Conservation (phyloP, 345 rosid genomes). For the Clarkia xantiana region DNA sequence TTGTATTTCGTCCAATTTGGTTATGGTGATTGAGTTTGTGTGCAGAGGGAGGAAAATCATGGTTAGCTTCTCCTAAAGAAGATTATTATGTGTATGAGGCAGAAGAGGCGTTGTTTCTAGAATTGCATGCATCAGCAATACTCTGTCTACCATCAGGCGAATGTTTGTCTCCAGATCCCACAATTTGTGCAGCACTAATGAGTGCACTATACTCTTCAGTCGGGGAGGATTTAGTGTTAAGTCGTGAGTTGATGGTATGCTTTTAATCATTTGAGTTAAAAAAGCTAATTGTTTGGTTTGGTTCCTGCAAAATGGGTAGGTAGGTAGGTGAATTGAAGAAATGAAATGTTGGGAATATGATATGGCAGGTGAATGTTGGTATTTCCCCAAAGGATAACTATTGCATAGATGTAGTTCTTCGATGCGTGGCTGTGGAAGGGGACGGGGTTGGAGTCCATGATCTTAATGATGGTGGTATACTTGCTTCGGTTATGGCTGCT, state of each 20-base stretch:
- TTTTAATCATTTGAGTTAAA: background rate
- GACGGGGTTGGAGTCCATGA: constrained; percentile 67
- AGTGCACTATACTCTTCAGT: constrained; percentile 83
- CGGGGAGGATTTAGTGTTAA: constrained; percentile 64
- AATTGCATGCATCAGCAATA: constrained; percentile 78
- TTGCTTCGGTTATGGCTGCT: constrained; percentile 70
- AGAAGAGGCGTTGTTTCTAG: constrained; percentile 45
- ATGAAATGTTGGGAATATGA: background rate
- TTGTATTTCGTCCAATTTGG: no score
- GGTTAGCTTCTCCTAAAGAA: constrained; percentile 59
- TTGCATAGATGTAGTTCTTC: constrained; percentile 74
- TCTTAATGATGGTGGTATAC: constrained; percentile 64
- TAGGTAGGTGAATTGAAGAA: no score
- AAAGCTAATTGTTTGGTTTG: no score
- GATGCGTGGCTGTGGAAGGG: constrained; percentile 79
- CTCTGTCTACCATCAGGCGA: constrained; percentile 94
- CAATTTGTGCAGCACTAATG: constrained; percentile 74
- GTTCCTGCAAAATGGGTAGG: no score
- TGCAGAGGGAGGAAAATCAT: constrained; percentile 52
- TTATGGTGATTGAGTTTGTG: constrained; percentile 8
- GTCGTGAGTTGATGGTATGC: constrained; percentile 71
- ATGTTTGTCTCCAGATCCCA: constrained; percentile 78
- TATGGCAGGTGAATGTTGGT: constrained; percentile 56
- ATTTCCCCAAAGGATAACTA: constrained; percentile 62
- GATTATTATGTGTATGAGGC: constrained; percentile 39